Base-by-base conservation (phyloP, 306 rosid species). In the Parietaria judaica region DNA sequence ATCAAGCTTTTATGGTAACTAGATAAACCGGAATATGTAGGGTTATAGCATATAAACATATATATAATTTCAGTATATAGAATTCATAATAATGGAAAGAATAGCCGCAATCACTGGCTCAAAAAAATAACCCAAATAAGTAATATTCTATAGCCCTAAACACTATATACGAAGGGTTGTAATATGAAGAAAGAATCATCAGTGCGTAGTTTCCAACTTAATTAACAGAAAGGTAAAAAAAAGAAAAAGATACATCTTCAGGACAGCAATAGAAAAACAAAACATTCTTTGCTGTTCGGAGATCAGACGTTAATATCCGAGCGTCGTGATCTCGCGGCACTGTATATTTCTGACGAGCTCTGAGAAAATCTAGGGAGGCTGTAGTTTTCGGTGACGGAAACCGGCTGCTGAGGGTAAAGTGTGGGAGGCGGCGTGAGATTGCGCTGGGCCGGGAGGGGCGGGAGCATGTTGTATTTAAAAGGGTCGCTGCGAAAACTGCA, bases 341-440 rank as follows among this genome's bases (percentile, higher is more conserved):
- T 45, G 79, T 72, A 74, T 71, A 74, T 65, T 76, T 84, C 90
- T 10, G 82, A 66, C 63, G 92, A 80, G 66, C 88, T 68, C 71
- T 71, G 60, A 8, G 89, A 66, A 84, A 80, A 88, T 73, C 86
- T 86, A 12, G 99, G 89, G 67, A 79, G 81, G 77, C 76, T 76
- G 76, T 74, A 78, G 77, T 72, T 83, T 78, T 84, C 86, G 13
- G 95, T 76, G 58, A 79, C 94, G 6, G 79, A 72, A 77, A 94
- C 95, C 14, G 99, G 99, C 66, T 86, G 96, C 77, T 94, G 99
- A 58, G 99, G 99, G 80, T 94, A 94, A 15, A 94, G 94, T 0
- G 99, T 94, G 34, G 96, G 96, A 4, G 99, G 99, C 31, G 96
- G 96, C 0, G 94, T 86, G 72, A 88, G 84, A 78, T 88, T 94